A percentile compares a stretch with the other conserved stretches of the same genome.
Conservation (phyloP, 192 early-diverging fungal genomes). For the Mortierella claussenii region DNA sequence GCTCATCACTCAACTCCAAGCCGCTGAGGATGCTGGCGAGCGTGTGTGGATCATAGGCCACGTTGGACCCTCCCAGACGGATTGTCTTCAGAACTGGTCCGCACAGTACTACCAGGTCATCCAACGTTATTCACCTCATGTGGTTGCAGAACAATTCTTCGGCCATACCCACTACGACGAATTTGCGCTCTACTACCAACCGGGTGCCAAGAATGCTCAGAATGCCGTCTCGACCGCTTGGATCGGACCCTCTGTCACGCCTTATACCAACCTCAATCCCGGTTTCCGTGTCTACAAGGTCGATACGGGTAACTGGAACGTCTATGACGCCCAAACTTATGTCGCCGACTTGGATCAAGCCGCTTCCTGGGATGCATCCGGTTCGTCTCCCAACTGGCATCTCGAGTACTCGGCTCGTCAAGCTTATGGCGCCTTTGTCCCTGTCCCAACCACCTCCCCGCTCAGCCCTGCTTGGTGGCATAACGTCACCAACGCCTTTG, state of each 20-base stretch:
- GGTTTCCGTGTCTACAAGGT: constrained; percentile 64
- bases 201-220: constrained; percentile 9
- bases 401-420: constrained; percentile 59
- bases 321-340: constrained; percentile 60
- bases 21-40: constrained; percentile 57
- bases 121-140: constrained; percentile 60
- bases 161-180: constrained; percentile 65
- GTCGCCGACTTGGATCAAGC: constrained; percentile 55
- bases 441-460: constrained; percentile 11
- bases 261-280: constrained; percentile 59
- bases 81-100: constrained; percentile 60
- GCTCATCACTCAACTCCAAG: constrained; percentile 59
- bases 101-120: constrained; percentile 61
- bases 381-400: constrained; percentile 52
- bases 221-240: constrained; percentile 56
- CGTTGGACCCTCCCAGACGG: constrained; percentile 54
- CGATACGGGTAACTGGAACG: constrained; percentile 57
- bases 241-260: constrained; percentile 60
- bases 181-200: constrained; percentile 56
- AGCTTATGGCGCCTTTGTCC: constrained; percentile 28
- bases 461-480: constrained; percentile 61
- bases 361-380: constrained; percentile 28
- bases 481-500: constrained; percentile 52
- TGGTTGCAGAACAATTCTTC: constrained; percentile 65
- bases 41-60: constrained; percentile 67